A percentile compares a stretch with the other conserved stretches of the same genome.
Evolutionary conservation across 192 early-diverging fungal genomes (phyloP).

Genomic region (Rhizoclosmatium globosum): DNA sequence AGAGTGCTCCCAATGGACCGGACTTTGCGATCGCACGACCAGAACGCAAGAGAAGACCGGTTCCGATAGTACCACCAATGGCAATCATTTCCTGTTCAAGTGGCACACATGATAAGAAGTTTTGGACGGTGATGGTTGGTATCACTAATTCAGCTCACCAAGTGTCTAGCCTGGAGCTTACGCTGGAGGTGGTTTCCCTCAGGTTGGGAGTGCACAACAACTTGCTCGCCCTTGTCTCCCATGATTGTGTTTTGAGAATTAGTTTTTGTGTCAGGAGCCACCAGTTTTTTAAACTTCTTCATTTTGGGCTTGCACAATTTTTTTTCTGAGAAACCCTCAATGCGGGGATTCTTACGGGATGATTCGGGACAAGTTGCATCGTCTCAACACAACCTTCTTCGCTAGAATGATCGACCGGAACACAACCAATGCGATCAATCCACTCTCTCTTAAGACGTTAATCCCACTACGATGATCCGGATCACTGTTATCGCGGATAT

Average conservation of each 20-base stretch:
- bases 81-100: neutral
- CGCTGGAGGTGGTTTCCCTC: neutral
- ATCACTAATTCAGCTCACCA: slow-evolving; percentile 6
- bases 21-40: slow-evolving; percentile 67
- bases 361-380: too few species aligned
- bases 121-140: neutral
- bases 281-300: too few species aligned
- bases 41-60: slow-evolving; percentile 83
- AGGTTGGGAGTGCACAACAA: neutral
- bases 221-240: neutral
- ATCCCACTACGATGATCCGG: too few species aligned
- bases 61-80: slow-evolving; percentile 46
- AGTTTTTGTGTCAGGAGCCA: neutral
- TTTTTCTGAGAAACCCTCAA: too few species aligned
- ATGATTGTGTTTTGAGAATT: neutral
- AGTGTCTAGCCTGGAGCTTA: slow-evolving; percentile 13
- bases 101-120: neutral
- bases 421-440: too few species aligned
- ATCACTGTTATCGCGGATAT: too few species aligned
- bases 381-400: too few species aligned
- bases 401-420: too few species aligned
- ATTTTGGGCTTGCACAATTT: too few species aligned
- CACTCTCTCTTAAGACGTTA: too few species aligned
- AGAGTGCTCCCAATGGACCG: slow-evolving; percentile 77
- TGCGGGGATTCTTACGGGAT: too few species aligned